Percentiles rank a stretch among this genome's conserved stretches.
phyloP scores from a whole-genome alignment of 495 filamentous ascomycete species.

The Bacidia gigantensis region DNA sequence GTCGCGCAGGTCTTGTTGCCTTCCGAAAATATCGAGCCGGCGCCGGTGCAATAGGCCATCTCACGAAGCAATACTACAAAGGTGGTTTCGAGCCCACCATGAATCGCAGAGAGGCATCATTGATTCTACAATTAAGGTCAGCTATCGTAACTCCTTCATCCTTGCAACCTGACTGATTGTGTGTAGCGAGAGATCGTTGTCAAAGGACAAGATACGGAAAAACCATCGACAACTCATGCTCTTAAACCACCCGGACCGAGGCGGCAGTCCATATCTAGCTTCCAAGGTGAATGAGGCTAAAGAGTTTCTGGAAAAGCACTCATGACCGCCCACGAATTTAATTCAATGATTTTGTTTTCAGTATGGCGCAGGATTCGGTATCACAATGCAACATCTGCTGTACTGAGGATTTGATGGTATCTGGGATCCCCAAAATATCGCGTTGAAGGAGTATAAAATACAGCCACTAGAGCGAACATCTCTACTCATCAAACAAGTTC shows the following conservation, averaged over 20 bases:
- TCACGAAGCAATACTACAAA: conserved; percentile 90
- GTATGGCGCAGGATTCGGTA: too few species aligned
- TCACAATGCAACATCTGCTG: too few species aligned
- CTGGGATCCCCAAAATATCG: too few species aligned
- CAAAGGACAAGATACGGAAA: conserved; percentile 87
- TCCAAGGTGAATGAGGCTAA: conserved; percentile 98
- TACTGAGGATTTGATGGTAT: too few species aligned
- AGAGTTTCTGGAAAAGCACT: conserved; percentile 77
- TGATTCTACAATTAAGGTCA: conserved; percentile 86
- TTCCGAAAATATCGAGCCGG: conserved; percentile 69
- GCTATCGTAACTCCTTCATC: conserved; percentile 17
- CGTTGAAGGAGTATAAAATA: too few species aligned
- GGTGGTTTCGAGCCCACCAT: conserved; percentile 92
- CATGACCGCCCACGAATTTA: too few species aligned
- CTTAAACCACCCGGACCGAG: conserved; percentile 93
- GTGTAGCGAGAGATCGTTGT: conserved; percentile 64
- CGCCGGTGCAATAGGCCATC: conserved; percentile 39
- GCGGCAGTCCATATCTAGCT: conserved; percentile 89
- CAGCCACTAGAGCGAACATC: too few species aligned
- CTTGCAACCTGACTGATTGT: not conserved
- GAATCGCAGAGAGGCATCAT: conserved; percentile 75
- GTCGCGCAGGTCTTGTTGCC: conserved; percentile 81
- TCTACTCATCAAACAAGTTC: too few species aligned
- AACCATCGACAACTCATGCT: conserved; percentile 95
- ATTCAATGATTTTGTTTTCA: too few species aligned